Conservation (phyloP, 805 yeast genomes). For the Kurtzmaniella fragi region DNA sequence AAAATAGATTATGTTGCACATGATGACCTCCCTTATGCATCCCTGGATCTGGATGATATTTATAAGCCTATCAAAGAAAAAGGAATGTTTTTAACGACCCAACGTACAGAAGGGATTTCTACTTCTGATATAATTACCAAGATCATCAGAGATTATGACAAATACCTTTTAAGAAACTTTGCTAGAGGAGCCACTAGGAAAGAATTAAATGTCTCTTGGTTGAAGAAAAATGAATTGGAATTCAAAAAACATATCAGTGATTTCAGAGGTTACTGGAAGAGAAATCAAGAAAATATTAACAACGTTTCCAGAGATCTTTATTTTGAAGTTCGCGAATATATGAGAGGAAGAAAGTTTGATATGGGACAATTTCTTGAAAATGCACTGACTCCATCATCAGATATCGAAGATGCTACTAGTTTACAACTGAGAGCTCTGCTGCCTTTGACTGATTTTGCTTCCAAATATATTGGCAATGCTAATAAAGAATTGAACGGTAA, state of each 20-base stretch:
- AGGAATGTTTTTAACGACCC: conserved; percentile 91
- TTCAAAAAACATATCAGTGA: conserved; percentile 85
- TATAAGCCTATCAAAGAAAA: conserved; percentile 85
- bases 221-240: conserved; percentile 93
- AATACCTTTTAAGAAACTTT: conserved; percentile 93
- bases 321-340: conserved; percentile 74
- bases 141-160: conserved; percentile 92
- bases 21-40: conserved; percentile 92
- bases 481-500: conserved; percentile 31
- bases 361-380: conserved; percentile 21
- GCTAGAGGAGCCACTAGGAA: conserved; percentile 97
- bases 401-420: conserved; percentile 21
- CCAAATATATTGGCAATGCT: conserved; percentile 56
- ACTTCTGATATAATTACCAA: conserved; percentile 95
- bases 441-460: conserved; percentile 66
- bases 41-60: conserved; percentile 85
- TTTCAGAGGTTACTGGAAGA: conserved; percentile 81
- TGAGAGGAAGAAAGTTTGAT: conserved; percentile 44
- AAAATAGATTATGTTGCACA: conserved; percentile 95
- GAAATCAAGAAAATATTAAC: conserved; percentile 62
- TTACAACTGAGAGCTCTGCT: conserved; percentile 27
- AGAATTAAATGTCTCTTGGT: conserved; percentile 95
- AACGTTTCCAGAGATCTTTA: conserved; percentile 78
- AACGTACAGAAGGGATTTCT: conserved; percentile 93
- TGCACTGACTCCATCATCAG: conserved; percentile 6